Evolutionary conservation across 768 basidiomycete species (phyloP), one percentile per base, ranked within the genome.

Genomic region (Termitomyces sp.): DNA sequence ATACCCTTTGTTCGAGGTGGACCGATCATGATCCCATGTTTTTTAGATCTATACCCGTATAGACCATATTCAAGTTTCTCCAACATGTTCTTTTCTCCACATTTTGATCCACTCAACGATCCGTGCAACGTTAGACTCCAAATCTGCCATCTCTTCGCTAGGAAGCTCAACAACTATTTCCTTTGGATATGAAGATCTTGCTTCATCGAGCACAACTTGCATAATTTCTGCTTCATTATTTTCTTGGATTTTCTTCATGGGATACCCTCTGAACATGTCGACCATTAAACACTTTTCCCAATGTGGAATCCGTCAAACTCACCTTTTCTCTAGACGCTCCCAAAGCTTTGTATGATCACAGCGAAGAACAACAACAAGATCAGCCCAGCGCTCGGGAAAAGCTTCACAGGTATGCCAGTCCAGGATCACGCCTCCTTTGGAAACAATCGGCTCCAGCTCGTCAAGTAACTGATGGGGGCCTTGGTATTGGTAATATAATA

Each of bases 171-270:
- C 88, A 31, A 98, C 83, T 64, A 96, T 91, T 72, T 92, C 88
- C n/a, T 81, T 69, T 0, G 88, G 83, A 72, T 98, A 99, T 0
- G 94, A 92, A 43, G 86, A 86, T 48, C 86, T 81, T 4, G 96
- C 96, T 72, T 99, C 97, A 37, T 92, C 89, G 11, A 91, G 77
- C 42, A 97, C 87, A 55, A 95, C 86, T 69, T 92, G 81, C 95
- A 98, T 97, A 70, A 99, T 98, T 77, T 99, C 97, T 12, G 96
- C 95, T 69, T 96, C 91, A 73, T 98, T 96, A 73, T 99, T 99
- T 75, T 99, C 97, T 71, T 96, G 91, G 5, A 99, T 93, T 76
- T 99, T 99, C 72, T 92, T 92, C 53, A 95, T 73, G 1, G 91
- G 77, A 71, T 98, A 98, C 9, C 84, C 83, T 63, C 96, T 98